Evolutionary conservation across 306 rosid species (phyloP).

Genomic region (Alnus rubra): DNA sequence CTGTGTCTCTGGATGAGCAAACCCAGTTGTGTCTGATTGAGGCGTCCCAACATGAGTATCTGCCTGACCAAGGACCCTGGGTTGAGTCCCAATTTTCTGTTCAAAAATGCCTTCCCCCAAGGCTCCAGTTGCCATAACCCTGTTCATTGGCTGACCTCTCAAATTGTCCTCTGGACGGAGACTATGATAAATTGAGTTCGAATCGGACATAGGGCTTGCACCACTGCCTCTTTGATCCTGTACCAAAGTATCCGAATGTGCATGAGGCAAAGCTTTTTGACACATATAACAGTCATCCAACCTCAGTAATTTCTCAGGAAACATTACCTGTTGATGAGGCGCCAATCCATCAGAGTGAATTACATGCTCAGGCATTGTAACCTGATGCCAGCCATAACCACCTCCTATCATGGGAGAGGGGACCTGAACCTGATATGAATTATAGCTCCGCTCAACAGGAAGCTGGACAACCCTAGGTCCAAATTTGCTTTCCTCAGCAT

Average conservation of each 20-base stretch:
- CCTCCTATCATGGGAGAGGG: conserved; percentile 52
- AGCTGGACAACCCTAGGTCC: conserved; percentile 60
- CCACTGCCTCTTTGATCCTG: conserved; percentile 50
- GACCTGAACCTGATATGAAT: conserved; percentile 53
- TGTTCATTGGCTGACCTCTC: conserved; percentile 48
- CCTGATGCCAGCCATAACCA: conserved; percentile 65
- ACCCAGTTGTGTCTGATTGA: conserved; percentile 34
- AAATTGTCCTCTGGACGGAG: conserved; percentile 50
- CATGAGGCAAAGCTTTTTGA: conserved; percentile 74
- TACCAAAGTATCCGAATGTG: conserved; percentile 74
- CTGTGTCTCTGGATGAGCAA: conserved; percentile 39
- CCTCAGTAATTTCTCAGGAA: conserved; percentile 46
- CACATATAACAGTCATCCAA: conserved; percentile 69
- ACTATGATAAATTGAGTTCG: conserved; percentile 45
- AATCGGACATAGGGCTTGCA: conserved; percentile 46
- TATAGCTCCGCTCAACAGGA: conserved; percentile 68
- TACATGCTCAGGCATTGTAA: conserved; percentile 54
- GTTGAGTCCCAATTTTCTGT: conserved; percentile 46
- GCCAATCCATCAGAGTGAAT: conserved; percentile 51
- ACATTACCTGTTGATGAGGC: conserved; percentile 55
- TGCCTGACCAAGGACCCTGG: conserved; percentile 40
- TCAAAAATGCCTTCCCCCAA: conserved; percentile 49
- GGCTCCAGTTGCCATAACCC: conserved; percentile 46
- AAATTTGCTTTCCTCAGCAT: conserved; percentile 52
- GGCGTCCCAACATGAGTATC: conserved; percentile 47